These are phyloP conservation scores for Pythium diclinum DNA, from an alignment of 352 stramenopile species.

Conservation along the genomic window DNA sequence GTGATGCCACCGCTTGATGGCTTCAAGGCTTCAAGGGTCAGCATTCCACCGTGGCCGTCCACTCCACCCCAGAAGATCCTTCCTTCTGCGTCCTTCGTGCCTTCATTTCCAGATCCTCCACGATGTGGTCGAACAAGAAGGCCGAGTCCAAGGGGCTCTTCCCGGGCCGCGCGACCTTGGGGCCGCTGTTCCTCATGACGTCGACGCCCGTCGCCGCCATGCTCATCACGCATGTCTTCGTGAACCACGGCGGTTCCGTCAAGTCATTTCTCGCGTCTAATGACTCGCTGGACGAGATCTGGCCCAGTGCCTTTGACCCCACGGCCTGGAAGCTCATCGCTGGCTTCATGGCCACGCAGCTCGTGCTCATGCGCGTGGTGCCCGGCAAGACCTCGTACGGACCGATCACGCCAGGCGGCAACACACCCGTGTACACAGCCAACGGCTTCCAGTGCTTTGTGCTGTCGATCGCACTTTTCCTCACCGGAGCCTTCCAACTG, in stretches of 20 bases:
- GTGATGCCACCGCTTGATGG: too few relatives aligned
- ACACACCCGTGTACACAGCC: constrained; percentile 89
- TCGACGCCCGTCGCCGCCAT: constrained; percentile 81
- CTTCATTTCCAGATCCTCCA: constrained; percentile 10
- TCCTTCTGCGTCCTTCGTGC: neutral
- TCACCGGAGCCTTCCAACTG: constrained; percentile 45
- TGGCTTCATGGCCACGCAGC: constrained; percentile 84
- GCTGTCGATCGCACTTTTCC: constrained; percentile 80
- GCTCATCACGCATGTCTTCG: constrained; percentile 81
- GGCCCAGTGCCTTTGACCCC: constrained; percentile 79
- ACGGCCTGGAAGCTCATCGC: constrained; percentile 89
- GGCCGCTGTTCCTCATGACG: constrained; percentile 87
- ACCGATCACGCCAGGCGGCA: constrained; percentile 82
- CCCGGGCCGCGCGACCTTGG: constrained; percentile 77
- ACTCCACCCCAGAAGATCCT: too few relatives aligned
- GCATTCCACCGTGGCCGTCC: too few relatives aligned
- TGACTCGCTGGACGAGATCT: constrained; percentile 70
- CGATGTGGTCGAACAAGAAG: constrained; percentile 73
- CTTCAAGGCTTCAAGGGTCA: too few relatives aligned
- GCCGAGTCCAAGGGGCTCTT: constrained; percentile 67
- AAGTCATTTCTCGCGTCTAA: constrained; percentile 33
- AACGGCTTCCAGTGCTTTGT: constrained; percentile 93
- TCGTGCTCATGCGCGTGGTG: constrained; percentile 88
- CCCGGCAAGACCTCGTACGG: constrained; percentile 87
- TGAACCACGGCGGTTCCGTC: constrained; percentile 46